Evolutionary conservation across 2,329 filamentous ascomycete genomes (phyloP).

Genomic region (Cercospora beticola): DNA sequence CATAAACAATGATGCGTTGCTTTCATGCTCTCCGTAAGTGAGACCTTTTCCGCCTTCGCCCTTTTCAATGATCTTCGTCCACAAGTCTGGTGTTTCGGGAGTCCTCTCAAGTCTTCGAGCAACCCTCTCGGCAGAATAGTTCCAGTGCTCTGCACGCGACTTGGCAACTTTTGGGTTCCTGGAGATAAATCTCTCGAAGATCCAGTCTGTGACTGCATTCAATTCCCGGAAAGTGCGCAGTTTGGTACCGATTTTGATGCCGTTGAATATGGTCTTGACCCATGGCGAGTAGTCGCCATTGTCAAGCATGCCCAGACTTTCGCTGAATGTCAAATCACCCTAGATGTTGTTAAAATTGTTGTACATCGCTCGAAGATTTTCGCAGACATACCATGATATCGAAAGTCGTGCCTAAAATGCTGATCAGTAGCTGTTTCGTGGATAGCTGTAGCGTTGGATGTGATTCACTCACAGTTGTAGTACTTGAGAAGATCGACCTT

Average conservation of each 20-base stretch:
- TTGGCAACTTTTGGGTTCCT: conserved; percentile 17
- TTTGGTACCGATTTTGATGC: conserved; percentile 24
- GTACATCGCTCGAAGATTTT: not conserved
- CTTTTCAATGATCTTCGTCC: conserved; percentile 35
- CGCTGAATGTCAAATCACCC: conserved; percentile 35
- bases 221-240: conserved; percentile 19
- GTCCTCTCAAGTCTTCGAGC: conserved; percentile 20
- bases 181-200: conserved; percentile 21
- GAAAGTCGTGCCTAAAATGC: conserved; percentile 26
- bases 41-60: conserved; percentile 25
- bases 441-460: not conserved
- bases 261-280: conserved; percentile 32
- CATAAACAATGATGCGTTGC: conserved; percentile 39
- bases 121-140: conserved; percentile 27
- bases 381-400: conserved; percentile 13
- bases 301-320: conserved; percentile 35
- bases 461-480: conserved; percentile 32
- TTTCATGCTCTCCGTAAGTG: conserved; percentile 37
- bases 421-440: not conserved
- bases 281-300: conserved; percentile 32
- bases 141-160: conserved; percentile 27
- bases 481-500: conserved; percentile 34
- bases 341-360: conserved; percentile 23
- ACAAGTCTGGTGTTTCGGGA: conserved; percentile 31
- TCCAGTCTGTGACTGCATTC: conserved; percentile 14